Evolutionary conservation across 805 yeast species (phyloP).

Genomic region (Ogataea pilisensis): DNA sequence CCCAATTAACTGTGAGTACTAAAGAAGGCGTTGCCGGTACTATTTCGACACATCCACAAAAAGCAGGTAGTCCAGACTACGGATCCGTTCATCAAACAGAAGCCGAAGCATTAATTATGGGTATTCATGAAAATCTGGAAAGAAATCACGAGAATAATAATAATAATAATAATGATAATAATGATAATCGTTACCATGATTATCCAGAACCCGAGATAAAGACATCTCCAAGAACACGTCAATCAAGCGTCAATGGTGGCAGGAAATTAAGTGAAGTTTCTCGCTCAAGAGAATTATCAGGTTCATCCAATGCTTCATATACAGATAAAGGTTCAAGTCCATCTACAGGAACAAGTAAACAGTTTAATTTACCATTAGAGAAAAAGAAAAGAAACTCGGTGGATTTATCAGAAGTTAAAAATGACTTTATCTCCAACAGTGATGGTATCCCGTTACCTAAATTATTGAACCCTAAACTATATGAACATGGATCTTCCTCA

Average conservation of each 20-base stretch:
- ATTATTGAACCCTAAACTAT: background rate
- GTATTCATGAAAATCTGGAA: slow-evolving; percentile 30
- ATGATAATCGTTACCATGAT: background rate
- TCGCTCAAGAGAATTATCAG: background rate
- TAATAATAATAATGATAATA: background rate
- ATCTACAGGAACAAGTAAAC: slow-evolving; percentile 4
- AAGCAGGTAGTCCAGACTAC: slow-evolving; percentile 11
- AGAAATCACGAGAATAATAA: slow-evolving; percentile 10
- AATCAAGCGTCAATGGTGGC: background rate
- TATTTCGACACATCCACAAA: slow-evolving; percentile 1
- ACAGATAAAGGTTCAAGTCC: background rate
- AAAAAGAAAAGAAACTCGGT: slow-evolving; percentile 16
- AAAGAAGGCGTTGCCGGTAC: background rate
- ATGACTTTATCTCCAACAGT: slow-evolving; percentile 5
- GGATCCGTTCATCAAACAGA: slow-evolving; percentile 42
- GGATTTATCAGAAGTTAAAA: slow-evolving; percentile 22
- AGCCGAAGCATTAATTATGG: slow-evolving; percentile 35
- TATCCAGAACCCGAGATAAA: background rate
- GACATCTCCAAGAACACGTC: background rate
- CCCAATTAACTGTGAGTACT: slow-evolving; percentile 25
- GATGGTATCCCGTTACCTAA: slow-evolving; percentile 17
- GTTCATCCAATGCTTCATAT: background rate
- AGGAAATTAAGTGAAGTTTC: background rate
- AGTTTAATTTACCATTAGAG: slow-evolving; percentile 18
- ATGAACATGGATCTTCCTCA: no score